phyloP scores from a whole-genome alignment of 345 rosid species.

The Ailanthus altissimus region DNA sequence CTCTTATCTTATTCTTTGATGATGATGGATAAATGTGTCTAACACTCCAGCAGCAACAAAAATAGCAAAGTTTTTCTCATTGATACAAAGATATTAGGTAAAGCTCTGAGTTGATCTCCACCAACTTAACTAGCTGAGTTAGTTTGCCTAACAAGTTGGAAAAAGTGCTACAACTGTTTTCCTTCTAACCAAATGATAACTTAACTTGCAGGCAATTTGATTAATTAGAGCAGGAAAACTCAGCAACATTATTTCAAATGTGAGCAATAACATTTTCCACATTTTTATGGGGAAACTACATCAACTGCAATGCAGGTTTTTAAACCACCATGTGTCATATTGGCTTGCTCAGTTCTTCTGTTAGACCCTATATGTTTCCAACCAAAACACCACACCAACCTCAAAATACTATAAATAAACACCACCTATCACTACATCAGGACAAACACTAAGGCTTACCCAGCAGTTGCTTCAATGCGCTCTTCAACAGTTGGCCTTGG shows the following conservation, averaged over 20 bases:
- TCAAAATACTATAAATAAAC: background rate
- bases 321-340: background rate
- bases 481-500: conserved; percentile 57
- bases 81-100: background rate
- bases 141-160: background rate
- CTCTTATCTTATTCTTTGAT: background rate
- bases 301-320: background rate
- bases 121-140: background rate
- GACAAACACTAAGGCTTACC: conserved; percentile 46
- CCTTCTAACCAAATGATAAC: background rate
- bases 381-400: background rate
- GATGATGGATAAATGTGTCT: background rate
- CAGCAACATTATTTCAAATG: background rate
- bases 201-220: background rate
- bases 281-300: background rate
- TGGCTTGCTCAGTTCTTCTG: background rate
- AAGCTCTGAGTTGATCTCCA: background rate
- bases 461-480: conserved; percentile 84
- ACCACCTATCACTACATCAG: background rate
- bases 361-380: background rate
- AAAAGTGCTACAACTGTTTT: background rate
- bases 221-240: background rate
- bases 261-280: background rate
- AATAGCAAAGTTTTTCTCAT: background rate
- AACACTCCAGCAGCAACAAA: background rate